Percentiles rank a stretch among this genome's conserved stretches.
phyloP scores from a whole-genome alignment of 2,329 filamentous ascomycete genomes.

The Cordyceps tenuipes region DNA sequence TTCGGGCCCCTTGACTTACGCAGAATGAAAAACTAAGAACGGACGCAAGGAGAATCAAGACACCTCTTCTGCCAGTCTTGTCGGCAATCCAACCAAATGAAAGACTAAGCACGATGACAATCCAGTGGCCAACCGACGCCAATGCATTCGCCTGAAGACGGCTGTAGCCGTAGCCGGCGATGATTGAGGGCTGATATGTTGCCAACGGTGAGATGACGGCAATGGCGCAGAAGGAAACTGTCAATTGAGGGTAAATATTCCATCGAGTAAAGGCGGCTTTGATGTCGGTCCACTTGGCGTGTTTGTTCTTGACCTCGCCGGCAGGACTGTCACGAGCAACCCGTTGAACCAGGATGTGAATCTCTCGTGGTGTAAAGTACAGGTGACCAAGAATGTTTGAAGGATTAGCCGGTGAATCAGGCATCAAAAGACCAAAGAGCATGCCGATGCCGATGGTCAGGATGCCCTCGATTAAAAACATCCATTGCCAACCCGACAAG shows the following conservation, averaged over 20 bases:
- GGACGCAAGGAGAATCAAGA: neutral
- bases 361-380: slow-evolving; percentile 12
- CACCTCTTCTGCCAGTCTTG: neutral
- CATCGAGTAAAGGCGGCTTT: neutral
- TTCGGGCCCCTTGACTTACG: neutral
- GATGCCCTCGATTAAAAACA: slow-evolving; percentile 27
- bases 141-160: neutral
- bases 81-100: neutral
- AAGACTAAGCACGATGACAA: neutral
- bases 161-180: neutral
- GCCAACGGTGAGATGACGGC: neutral
- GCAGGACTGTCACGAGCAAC: neutral
- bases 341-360: slow-evolving; percentile 9
- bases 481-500: slow-evolving; percentile 36
- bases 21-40: neutral
- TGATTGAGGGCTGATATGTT: neutral
- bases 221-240: neutral
- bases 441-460: slow-evolving; percentile 26
- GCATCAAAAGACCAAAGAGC: slow-evolving; percentile 17
- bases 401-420: slow-evolving; percentile 5
- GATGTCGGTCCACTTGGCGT: neutral
- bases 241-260: neutral
- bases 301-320: neutral
- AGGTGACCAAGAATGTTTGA: slow-evolving; percentile 10
- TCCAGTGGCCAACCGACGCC: neutral